Evolutionary conservation across 306 rosid species (phyloP).

Genomic region (Prosopis cineraria): DNA sequence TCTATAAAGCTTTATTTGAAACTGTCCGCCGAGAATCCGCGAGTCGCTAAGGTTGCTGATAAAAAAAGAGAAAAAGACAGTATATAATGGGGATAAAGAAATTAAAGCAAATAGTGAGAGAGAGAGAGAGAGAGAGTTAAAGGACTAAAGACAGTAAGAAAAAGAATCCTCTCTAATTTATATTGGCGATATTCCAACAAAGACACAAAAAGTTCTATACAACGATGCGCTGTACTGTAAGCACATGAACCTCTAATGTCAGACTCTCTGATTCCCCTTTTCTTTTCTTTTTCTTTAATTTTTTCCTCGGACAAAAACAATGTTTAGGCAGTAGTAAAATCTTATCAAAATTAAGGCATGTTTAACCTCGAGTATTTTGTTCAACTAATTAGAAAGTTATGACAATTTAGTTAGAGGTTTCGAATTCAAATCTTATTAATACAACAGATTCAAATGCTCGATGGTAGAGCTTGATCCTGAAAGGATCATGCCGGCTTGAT

Average conservation of each 20-base stretch:
- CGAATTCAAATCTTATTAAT: no score
- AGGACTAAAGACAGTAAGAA: slow-evolving; percentile 42
- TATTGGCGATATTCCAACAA: slow-evolving; percentile 63
- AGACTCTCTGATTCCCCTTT: slow-evolving; percentile 69
- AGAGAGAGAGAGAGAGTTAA: neutral
- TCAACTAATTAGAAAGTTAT: no score
- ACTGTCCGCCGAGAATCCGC: slow-evolving; percentile 41
- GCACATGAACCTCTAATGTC: slow-evolving; percentile 90
- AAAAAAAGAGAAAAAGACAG: slow-evolving; percentile 35
- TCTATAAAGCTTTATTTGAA: slow-evolving; percentile 42
- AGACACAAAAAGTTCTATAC: slow-evolving; percentile 46
- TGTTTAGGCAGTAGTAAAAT: no score
- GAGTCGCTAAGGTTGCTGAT: slow-evolving; percentile 29
- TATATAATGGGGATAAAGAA: slow-evolving; percentile 40
- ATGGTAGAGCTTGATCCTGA: no score
- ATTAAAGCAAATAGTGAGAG: slow-evolving; percentile 36
- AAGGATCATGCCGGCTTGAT: no score
- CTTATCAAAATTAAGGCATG: no score
- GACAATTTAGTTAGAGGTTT: no score
- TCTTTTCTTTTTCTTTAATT: slow-evolving; percentile 33
- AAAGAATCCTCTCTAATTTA: slow-evolving; percentile 75
- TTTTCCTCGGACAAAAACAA: no score
- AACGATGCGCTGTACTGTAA: slow-evolving; percentile 52
- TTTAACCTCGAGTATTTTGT: no score
- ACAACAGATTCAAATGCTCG: no score